Conservation (phyloP, 2,329 filamentous ascomycete species). For the Colletotrichum cordylinicola region DNA sequence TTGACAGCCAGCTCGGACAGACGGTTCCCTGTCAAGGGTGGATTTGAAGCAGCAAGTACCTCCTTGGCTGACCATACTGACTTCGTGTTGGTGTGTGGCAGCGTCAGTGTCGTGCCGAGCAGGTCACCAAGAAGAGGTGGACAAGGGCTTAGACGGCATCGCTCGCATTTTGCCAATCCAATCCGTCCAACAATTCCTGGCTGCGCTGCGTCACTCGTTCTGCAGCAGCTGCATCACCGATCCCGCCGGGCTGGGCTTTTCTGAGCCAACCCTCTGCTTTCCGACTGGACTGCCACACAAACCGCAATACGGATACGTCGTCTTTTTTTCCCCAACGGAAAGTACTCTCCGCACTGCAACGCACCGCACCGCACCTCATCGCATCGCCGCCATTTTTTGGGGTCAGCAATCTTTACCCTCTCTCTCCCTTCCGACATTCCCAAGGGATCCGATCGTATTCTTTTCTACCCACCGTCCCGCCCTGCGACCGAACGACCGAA, state of each 20-base stretch:
- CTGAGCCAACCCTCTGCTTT: neutral
- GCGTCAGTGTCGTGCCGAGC: constrained; percentile 1
- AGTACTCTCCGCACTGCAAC: neutral
- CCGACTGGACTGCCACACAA: neutral
- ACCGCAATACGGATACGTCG: neutral
- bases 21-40: neutral
- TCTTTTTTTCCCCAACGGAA: constrained; percentile 13
- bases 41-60: neutral
- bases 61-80: neutral
- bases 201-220: constrained; percentile 15
- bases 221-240: constrained; percentile 15
- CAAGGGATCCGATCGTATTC: constrained; percentile 7
- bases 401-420: neutral
- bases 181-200: neutral
- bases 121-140: neutral
- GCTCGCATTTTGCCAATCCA: constrained; percentile 2
- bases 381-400: neutral
- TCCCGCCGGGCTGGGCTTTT: neutral
- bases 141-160: constrained; percentile 20
- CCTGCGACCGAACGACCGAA: neutral
- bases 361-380: neutral
- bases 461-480: neutral
- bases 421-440: neutral
- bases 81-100: neutral
- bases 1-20: neutral